Percentiles rank a stretch among this genome's conserved stretches.
Conservation (phyloP, 805 yeast species). For the Zygosaccharomyces siamensis region DNA sequence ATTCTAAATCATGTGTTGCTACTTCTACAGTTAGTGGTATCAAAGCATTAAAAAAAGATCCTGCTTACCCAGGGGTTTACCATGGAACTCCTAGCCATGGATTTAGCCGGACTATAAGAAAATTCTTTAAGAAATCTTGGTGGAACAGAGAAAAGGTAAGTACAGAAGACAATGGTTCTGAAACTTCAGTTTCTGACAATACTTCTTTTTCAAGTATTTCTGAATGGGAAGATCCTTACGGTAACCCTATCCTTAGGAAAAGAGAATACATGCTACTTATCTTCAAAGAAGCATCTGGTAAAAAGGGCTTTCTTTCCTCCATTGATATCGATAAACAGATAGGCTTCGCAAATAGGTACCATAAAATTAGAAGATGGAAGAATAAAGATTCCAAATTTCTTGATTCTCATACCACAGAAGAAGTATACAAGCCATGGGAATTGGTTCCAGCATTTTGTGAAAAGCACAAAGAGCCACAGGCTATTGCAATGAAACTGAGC, state of each 20-base stretch:
- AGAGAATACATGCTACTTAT: not conserved
- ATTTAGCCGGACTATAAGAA: not conserved
- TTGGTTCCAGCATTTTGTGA: not conserved
- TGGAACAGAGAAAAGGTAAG: not conserved
- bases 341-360: not conserved
- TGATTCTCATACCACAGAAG: not conserved
- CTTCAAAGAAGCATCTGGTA: not conserved
- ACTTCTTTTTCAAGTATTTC: not conserved
- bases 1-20: not conserved
- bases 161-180: not conserved
- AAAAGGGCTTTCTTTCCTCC: not conserved
- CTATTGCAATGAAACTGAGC: not conserved
- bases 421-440: not conserved
- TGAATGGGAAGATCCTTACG: not conserved
- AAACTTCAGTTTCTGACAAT: not conserved
- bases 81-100: not conserved
- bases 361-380: conserved; percentile 3
- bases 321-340: conserved; percentile 1
- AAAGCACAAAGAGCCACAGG: no score
- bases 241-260: not conserved
- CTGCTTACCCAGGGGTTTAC: not conserved
- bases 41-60: not conserved
- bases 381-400: not conserved
- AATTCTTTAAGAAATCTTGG: not conserved
- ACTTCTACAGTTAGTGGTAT: not conserved